Conservation (phyloP, 306 rosid genomes). For the Medicago lupulina region DNA sequence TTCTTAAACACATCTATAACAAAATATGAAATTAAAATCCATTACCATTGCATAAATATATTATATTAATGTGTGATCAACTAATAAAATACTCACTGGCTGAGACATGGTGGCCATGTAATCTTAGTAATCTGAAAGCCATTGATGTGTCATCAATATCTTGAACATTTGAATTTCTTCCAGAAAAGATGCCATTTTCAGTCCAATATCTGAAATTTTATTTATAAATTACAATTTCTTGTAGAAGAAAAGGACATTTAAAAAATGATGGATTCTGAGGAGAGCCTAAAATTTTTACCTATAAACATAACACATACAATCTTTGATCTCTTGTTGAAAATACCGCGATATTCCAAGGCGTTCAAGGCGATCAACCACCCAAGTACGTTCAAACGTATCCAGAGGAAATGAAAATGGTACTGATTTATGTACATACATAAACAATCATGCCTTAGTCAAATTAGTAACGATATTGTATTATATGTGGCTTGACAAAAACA, state of each 20-base stretch:
- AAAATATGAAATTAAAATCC: slow-evolving; percentile 12
- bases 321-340: slow-evolving; percentile 66
- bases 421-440: not conserved
- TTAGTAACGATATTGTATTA: not conserved
- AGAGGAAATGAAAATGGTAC: slow-evolving; percentile 91
- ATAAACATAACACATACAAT: slow-evolving; percentile 61
- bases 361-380: slow-evolving; percentile 83
- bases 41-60: not conserved
- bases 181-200: slow-evolving; percentile 85
- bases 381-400: slow-evolving; percentile 84
- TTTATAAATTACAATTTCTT: not conserved
- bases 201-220: slow-evolving; percentile 70
- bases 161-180: slow-evolving; percentile 70
- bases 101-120: slow-evolving; percentile 74
- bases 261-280: no score
- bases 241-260: no score
- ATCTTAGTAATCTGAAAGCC: slow-evolving; percentile 82
- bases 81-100: slow-evolving; percentile 48
- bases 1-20: slow-evolving; percentile 74
- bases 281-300: slow-evolving; percentile 49
- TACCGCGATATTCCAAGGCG: slow-evolving; percentile 81
- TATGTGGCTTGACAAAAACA: not conserved
- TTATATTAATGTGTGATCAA: not conserved
- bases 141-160: slow-evolving; percentile 95
- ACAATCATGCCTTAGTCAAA: not conserved